These are phyloP conservation scores for Microdochium paspali DNA, from an alignment of 2,329 filamentous ascomycete species.

Conservation along the genomic window DNA sequence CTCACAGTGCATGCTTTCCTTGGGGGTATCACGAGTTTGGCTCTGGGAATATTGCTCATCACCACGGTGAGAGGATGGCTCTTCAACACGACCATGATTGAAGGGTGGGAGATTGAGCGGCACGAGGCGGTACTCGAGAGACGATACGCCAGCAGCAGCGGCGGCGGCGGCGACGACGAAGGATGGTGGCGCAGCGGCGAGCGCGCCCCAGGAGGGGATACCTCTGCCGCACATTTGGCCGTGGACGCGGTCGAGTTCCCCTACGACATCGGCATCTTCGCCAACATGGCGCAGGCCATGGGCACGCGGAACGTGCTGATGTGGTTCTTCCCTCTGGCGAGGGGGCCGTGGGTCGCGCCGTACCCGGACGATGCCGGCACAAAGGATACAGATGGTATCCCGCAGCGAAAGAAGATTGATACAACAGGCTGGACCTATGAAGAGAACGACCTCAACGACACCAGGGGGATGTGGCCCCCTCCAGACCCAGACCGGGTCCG, in stretches of 20 bases:
- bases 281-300: slow-evolving; percentile 69
- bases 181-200: slow-evolving; percentile 24
- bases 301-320: slow-evolving; percentile 53
- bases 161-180: slow-evolving; percentile 20
- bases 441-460: slow-evolving; percentile 69
- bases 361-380: slow-evolving; percentile 7
- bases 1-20: slow-evolving; percentile 51
- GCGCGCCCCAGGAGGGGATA: slow-evolving; percentile 20
- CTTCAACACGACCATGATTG: slow-evolving; percentile 71
- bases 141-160: slow-evolving; percentile 27
- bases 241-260: slow-evolving; percentile 67
- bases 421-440: slow-evolving; percentile 50
- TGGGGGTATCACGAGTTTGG: slow-evolving; percentile 50
- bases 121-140: slow-evolving; percentile 48
- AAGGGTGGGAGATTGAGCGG: slow-evolving; percentile 63
- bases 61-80: slow-evolving; percentile 51
- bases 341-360: slow-evolving; percentile 31
- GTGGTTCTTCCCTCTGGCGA: slow-evolving; percentile 63
- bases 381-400: too few species aligned
- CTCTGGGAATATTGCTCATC: slow-evolving; percentile 55
- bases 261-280: slow-evolving; percentile 69
- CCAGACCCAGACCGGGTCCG: slow-evolving; percentile 51
- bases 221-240: slow-evolving; percentile 29
- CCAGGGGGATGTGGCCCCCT: slow-evolving; percentile 52
- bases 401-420: slow-evolving; percentile 10